Conservation (phyloP, 305 asterid species). For the Solanum chacoense region DNA sequence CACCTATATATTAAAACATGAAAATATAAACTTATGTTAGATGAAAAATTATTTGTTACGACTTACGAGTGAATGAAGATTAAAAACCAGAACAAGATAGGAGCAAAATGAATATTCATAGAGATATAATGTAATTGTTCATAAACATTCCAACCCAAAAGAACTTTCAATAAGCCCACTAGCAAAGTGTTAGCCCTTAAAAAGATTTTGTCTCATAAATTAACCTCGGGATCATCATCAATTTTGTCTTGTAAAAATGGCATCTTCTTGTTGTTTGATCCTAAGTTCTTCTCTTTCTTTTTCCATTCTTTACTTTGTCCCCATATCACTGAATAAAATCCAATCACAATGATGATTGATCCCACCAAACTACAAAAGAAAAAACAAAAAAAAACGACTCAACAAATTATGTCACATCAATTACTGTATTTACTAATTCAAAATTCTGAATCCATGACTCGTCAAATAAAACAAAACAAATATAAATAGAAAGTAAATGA, state of each 20-base stretch:
- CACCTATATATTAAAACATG: neutral
- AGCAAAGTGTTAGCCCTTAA: neutral
- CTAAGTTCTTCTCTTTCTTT: neutral
- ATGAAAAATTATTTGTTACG: neutral
- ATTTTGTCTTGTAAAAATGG: conserved; percentile 9
- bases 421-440: neutral
- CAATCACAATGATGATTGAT: conserved; percentile 14
- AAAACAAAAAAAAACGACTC: neutral
- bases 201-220: neutral
- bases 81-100: neutral
- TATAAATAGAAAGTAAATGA: neutral
- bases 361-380: conserved; percentile 21
- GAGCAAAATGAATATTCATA: neutral
- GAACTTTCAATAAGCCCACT: neutral
- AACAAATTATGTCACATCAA: neutral
- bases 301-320: conserved; percentile 16
- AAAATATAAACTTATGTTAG: neutral
- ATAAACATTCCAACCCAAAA: neutral
- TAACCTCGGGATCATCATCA: neutral
- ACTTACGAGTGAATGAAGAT: neutral
- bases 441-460: neutral
- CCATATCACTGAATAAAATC: conserved; percentile 27
- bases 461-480: neutral
- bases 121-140: neutral
- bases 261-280: neutral